Conservation (phyloP, 345 rosid genomes). For the Trapa bicornis region DNA sequence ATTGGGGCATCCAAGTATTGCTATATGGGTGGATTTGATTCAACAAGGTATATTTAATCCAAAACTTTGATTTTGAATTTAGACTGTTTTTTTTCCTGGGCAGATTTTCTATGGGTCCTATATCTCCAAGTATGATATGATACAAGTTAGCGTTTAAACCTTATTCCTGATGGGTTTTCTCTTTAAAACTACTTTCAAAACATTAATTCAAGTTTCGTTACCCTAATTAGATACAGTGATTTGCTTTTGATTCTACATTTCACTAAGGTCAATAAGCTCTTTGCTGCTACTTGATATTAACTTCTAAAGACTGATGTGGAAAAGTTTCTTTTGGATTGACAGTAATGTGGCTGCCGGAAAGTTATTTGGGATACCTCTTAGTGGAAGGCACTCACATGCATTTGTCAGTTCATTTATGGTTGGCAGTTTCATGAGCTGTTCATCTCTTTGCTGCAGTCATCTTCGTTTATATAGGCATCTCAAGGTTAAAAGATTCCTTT, state of each 20-base stretch:
- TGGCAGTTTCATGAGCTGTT: constrained; percentile 10
- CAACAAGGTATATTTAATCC: constrained; percentile 53
- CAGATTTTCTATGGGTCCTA: neutral
- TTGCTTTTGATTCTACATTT: neutral
- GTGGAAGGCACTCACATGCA: constrained; percentile 98
- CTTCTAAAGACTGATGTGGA: neutral
- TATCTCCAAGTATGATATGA: neutral
- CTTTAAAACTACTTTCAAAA: neutral
- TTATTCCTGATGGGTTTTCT: neutral
- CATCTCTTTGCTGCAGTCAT: no score
- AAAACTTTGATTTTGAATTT: neutral
- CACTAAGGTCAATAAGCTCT: neutral
- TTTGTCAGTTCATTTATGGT: constrained; percentile 98
- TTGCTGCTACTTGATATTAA: neutral
- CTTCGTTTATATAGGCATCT: neutral
- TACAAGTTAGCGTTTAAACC: neutral
- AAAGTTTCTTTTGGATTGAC: constrained; percentile 8
- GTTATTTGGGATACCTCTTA: constrained; percentile 86
- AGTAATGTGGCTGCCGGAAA: constrained; percentile 94
- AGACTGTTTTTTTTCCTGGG: neutral
- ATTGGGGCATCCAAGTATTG: constrained; percentile 83
- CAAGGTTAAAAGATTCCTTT: neutral
- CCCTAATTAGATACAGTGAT: neutral
- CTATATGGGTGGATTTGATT: constrained; percentile 95
- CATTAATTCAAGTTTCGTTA: neutral